A percentile compares a stretch with the other conserved stretches of the same genome.
Evolutionary conservation across 768 basidiomycete genomes (phyloP).

Genomic region (Xerocomellus dryophilus): DNA sequence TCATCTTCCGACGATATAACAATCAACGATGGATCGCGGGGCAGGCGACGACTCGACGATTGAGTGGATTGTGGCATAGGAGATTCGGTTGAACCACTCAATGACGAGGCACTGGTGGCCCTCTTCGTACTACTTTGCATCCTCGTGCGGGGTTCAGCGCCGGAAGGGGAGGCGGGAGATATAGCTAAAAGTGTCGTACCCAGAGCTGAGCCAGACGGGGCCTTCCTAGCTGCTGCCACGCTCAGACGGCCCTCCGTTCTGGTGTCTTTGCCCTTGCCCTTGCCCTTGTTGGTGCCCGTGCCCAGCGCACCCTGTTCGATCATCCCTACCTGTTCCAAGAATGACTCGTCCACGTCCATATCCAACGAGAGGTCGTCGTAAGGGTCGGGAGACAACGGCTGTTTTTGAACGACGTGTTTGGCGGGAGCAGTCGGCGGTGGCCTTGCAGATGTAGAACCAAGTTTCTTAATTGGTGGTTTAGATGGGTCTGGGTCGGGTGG

Average conservation of each 20-base stretch:
- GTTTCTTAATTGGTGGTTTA: not conserved
- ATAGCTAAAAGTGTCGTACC: slow-evolving; percentile 16
- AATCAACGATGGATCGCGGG: slow-evolving; percentile 25
- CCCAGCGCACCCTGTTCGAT: slow-evolving; percentile 23
- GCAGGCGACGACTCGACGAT: slow-evolving; percentile 10
- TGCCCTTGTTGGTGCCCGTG: slow-evolving; percentile 11
- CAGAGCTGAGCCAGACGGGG: slow-evolving; percentile 6
- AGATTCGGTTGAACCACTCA: slow-evolving; percentile 12
- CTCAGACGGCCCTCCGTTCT: not conserved
- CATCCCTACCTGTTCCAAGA: slow-evolving; percentile 38
- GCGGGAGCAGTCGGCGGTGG: not conserved
- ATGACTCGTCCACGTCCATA: slow-evolving; percentile 37
- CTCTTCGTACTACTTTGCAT: slow-evolving; percentile 6
- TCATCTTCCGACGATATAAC: slow-evolving; percentile 23
- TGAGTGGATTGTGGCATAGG: slow-evolving; percentile 17
- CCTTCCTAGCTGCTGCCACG: slow-evolving; percentile 2
- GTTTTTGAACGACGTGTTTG: slow-evolving; percentile 6
- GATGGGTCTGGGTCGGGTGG: slow-evolving; percentile 16
- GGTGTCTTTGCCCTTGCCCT: slow-evolving; percentile 18
- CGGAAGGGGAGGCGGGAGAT: slow-evolving; percentile 6
- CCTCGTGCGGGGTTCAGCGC: slow-evolving; percentile 17
- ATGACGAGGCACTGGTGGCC: slow-evolving; percentile 12
- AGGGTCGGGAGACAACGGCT: slow-evolving; percentile 24
- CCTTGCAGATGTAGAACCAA: slow-evolving; percentile 11
- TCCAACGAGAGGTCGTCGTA: slow-evolving; percentile 36